These are phyloP conservation scores for Melampsora americana DNA, from an alignment of 1,284 basidiomycete species.

Conservation along the genomic window DNA sequence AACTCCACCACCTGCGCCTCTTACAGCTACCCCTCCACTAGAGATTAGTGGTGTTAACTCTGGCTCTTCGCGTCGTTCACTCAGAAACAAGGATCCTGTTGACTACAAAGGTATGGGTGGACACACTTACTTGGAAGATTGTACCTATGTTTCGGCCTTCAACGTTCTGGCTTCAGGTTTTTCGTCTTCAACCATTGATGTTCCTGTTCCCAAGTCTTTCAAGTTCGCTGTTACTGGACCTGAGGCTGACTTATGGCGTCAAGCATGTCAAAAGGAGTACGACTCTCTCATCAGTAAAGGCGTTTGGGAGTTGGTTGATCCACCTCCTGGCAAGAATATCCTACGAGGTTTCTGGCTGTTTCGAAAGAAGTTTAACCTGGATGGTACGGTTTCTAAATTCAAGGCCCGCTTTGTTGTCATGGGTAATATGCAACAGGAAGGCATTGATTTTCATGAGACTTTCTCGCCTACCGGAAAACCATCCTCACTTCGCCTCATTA, in stretches of 20 bases:
- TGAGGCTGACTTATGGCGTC: background rate
- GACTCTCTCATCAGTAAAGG: background rate
- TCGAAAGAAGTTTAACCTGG: background rate
- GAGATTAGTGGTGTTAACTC: too few relatives aligned
- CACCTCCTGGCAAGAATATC: background rate
- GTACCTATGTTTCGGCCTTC: background rate
- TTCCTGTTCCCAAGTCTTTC: background rate
- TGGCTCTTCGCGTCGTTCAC: too few relatives aligned
- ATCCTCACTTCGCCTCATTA: background rate
- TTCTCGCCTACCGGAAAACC: background rate
- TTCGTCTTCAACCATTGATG: background rate
- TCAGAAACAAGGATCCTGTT: background rate
- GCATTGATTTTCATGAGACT: too few relatives aligned
- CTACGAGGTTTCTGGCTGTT: slow-evolving; percentile 17
- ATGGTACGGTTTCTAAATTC: background rate
- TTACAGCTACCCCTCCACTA: too few relatives aligned
- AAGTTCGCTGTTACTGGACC: background rate
- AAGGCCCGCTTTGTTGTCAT: background rate
- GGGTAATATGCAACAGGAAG: background rate
- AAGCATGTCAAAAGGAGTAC: background rate
- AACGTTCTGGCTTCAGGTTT: background rate
- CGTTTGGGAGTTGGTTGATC: slow-evolving; percentile 13
- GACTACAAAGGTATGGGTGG: background rate
- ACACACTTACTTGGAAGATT: background rate
- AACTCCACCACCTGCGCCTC: too few relatives aligned